Percentiles rank a stretch among this genome's conserved stretches.
Evolutionary conservation across 148 eudicot genomes (phyloP).

Genomic region (Fagopyrum esculentum): DNA sequence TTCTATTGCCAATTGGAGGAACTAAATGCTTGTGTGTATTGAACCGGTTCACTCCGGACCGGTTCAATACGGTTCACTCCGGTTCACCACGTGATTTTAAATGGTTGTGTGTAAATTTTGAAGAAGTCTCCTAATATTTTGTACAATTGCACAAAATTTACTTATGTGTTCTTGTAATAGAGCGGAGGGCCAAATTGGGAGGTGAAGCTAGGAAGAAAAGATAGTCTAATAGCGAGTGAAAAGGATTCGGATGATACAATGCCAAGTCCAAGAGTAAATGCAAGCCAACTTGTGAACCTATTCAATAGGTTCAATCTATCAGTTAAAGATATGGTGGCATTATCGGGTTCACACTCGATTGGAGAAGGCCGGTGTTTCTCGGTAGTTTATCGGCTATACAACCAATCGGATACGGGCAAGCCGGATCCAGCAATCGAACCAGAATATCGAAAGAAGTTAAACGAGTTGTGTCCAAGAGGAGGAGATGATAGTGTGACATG

Average conservation of each 20-base stretch:
- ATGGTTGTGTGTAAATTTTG: too few species aligned
- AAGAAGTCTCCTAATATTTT: not conserved
- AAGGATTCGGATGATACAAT: constrained; percentile 65
- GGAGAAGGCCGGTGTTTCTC: constrained; percentile 89
- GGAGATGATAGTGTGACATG: constrained; percentile 72
- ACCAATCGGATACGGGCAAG: constrained; percentile 71
- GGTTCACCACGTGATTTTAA: too few species aligned
- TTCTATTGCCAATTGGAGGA: too few species aligned
- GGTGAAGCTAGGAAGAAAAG: constrained; percentile 77
- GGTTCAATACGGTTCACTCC: too few species aligned
- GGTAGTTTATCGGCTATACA: constrained; percentile 69
- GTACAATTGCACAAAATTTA: not conserved
- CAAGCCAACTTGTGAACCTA: constrained; percentile 49
- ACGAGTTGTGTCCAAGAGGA: constrained; percentile 27
- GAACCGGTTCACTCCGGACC: too few species aligned
- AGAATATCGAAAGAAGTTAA: constrained; percentile 27
- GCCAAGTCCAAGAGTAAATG: constrained; percentile 93
- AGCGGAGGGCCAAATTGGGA: constrained; percentile 95
- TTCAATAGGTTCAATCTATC: constrained; percentile 55
- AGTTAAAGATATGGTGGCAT: constrained; percentile 65
- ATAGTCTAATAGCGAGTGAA: constrained; percentile 81
- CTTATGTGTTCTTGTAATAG: constrained; percentile 21
- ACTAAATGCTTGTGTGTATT: too few species aligned
- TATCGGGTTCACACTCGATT: constrained; percentile 89
- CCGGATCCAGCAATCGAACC: constrained; percentile 80